A percentile compares a stretch with the other conserved stretches of the same genome.
These are phyloP conservation scores for Hygrophila difformis DNA, from an alignment of 257 asterid species.

Conservation along the genomic window DNA sequence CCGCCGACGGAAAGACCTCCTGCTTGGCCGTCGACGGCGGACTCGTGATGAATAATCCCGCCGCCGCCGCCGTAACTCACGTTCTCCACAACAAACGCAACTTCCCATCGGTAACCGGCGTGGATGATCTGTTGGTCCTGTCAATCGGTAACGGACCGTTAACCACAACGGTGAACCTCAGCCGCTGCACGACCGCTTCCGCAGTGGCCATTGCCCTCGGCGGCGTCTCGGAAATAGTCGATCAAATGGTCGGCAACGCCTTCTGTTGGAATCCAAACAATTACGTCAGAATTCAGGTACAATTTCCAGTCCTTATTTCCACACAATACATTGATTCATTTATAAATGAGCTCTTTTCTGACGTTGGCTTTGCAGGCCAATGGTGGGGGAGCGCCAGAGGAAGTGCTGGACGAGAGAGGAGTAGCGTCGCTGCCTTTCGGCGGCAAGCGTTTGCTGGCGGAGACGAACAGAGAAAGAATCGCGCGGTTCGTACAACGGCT, in stretches of 20 bases:
- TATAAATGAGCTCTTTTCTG: no score
- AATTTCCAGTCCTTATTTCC: background rate
- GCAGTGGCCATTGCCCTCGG: constrained; percentile 66
- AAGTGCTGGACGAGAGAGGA: constrained; percentile 55
- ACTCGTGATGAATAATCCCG: constrained; percentile 89
- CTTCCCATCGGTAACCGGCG: constrained; percentile 73
- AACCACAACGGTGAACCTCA: constrained; percentile 30
- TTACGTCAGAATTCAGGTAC: constrained; percentile 90
- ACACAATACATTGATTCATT: background rate
- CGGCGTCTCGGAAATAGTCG: constrained; percentile 90
- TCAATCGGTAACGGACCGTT: constrained; percentile 73
- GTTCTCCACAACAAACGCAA: constrained; percentile 89
- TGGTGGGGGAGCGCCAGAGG: constrained; percentile 37
- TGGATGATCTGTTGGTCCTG: constrained; percentile 73
- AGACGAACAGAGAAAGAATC: constrained; percentile 77
- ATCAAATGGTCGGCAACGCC: constrained; percentile 86
- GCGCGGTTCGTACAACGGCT: constrained; percentile 68
- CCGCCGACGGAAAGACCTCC: constrained; percentile 67
- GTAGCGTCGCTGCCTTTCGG: constrained; percentile 85
- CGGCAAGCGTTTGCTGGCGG: constrained; percentile 81
- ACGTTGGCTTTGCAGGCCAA: constrained; percentile 33
- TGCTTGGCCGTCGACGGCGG: constrained; percentile 93
- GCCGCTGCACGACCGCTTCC: constrained; percentile 42
- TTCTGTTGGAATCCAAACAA: constrained; percentile 80
- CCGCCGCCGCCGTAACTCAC: constrained; percentile 96